A percentile compares a stretch with the other conserved stretches of the same genome.
Evolutionary conservation across 805 yeast species (phyloP).

Genomic region (Ogataea salicorniae): DNA sequence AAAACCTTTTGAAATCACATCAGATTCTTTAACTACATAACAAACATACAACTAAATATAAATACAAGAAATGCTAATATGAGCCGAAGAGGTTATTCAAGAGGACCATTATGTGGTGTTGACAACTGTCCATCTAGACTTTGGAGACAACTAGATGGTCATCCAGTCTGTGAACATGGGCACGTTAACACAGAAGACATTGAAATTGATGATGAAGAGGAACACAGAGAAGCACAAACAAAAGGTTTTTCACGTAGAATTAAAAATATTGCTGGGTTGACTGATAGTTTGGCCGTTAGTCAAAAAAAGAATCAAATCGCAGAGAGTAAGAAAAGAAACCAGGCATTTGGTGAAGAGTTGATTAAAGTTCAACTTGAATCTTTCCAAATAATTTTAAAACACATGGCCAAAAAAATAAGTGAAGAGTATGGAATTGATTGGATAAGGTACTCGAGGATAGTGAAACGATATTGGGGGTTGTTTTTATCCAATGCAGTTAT

Average conservation of each 20-base stretch:
- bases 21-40: neutral
- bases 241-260: slow-evolving; percentile 49
- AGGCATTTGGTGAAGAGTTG: slow-evolving; percentile 23
- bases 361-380: slow-evolving; percentile 15
- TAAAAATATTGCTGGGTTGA: slow-evolving; percentile 40
- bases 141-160: slow-evolving; percentile 72
- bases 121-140: slow-evolving; percentile 81
- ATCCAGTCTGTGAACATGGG: slow-evolving; percentile 81
- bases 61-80: neutral
- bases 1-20: neutral
- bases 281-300: slow-evolving; percentile 13
- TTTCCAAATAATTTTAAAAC: slow-evolving; percentile 37
- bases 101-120: slow-evolving; percentile 84
- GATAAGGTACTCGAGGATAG: slow-evolving; percentile 17
- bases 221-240: slow-evolving; percentile 46
- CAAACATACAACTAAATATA: neutral
- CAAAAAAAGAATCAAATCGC: slow-evolving; percentile 5
- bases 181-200: slow-evolving; percentile 80
- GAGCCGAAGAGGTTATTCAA: slow-evolving; percentile 25
- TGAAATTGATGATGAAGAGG: slow-evolving; percentile 82
- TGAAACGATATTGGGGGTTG: slow-evolving; percentile 30
- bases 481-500: slow-evolving; percentile 4
- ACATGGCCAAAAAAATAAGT: slow-evolving; percentile 41
- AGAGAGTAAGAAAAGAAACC: slow-evolving; percentile 1
- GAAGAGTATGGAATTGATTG: slow-evolving; percentile 19